A percentile compares a stretch with the other conserved stretches of the same genome.
Evolutionary conservation across 768 basidiomycete genomes (phyloP).

Genomic region (Russula griseocarnosa): DNA sequence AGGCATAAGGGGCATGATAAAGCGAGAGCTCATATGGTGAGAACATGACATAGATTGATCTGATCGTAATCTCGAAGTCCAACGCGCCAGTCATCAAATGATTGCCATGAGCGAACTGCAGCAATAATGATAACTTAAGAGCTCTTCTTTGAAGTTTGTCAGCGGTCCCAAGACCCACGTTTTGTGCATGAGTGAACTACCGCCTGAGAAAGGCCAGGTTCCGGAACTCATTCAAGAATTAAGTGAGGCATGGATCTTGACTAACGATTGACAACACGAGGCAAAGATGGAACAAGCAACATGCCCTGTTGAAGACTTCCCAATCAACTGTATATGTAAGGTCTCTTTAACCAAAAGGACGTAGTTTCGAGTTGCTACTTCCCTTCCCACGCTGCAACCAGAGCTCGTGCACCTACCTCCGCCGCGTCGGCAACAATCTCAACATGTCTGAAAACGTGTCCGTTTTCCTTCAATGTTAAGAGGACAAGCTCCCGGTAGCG

Average conservation of each 20-base stretch:
- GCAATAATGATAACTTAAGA: background rate
- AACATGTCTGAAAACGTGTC: slow-evolving; percentile 62
- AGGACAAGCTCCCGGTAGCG: slow-evolving; percentile 54
- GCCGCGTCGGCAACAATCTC: slow-evolving; percentile 70
- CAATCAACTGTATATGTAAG: background rate
- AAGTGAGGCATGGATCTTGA: background rate
- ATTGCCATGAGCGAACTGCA: background rate
- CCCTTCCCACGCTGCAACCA: slow-evolving; percentile 37
- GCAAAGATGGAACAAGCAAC: background rate
- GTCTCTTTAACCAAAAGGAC: background rate
- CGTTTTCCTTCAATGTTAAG: slow-evolving; percentile 51
- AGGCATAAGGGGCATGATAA: background rate
- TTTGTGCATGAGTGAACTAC: background rate
- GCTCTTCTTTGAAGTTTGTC: background rate
- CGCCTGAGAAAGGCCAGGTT: background rate
- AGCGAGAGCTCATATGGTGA: too few species aligned
- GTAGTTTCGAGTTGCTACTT: slow-evolving; percentile 2
- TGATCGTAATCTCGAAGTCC: background rate
- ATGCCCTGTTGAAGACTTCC: background rate
- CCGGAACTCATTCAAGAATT: background rate
- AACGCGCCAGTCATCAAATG: background rate
- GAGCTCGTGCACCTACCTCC: slow-evolving; percentile 55
- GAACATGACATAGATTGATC: background rate
- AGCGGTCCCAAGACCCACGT: background rate
- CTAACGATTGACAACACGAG: background rate